Evolutionary conservation across 495 filamentous ascomycete species (phyloP), one percentile per base, ranked within the genome.

Genomic region (Staphylotrichum longicolle): DNA sequence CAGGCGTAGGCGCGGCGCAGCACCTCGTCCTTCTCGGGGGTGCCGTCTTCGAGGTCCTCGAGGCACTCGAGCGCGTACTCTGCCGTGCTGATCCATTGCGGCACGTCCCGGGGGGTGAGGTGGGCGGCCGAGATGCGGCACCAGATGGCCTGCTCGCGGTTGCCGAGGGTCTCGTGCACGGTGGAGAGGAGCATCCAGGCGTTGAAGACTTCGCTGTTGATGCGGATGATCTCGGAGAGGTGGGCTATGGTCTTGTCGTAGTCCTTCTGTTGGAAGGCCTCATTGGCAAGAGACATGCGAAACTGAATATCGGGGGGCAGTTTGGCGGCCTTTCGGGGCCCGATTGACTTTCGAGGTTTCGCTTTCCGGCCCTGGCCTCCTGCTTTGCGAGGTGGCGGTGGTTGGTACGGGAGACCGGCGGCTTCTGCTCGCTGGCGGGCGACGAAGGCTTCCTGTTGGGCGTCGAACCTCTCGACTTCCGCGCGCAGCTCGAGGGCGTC

Each of bases 181-280:
- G 91, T 84, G 0, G 89, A 87, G 10, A 94, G 71, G 35, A 93
- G 72, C 20, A 83, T 85, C 82, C 93, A 91, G 34, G 91, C 88
- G 27, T 83, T 79, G 63, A 88, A 88, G 58, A 91, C 90, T 70
- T 96, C 92, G 12, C 89, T 88, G 68, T 96, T 96, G 66, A 87
- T 81, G 59, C 89, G 83, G 55, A 96, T 86, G 10, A 91, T 88
- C 67, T 86, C 83, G 51, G 80, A 76, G 10, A 88, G 83, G 48
- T 83, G 77, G 3, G 84, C 75, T 37, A 84, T 78, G 10, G 91
- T 88, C 41, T 80, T 75, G 34, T 86, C 84, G 68, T 86, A 86
- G 48, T 88, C 79, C 10, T 81, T 79, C 55, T 83, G 78, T 62
- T 91, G 83, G 70, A 88, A 93, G 2, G 86, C 84, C 34, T 85